These are phyloP conservation scores for Venturia oleaginea DNA, from an alignment of 2,329 filamentous ascomycete genomes.

Conservation along the genomic window DNA sequence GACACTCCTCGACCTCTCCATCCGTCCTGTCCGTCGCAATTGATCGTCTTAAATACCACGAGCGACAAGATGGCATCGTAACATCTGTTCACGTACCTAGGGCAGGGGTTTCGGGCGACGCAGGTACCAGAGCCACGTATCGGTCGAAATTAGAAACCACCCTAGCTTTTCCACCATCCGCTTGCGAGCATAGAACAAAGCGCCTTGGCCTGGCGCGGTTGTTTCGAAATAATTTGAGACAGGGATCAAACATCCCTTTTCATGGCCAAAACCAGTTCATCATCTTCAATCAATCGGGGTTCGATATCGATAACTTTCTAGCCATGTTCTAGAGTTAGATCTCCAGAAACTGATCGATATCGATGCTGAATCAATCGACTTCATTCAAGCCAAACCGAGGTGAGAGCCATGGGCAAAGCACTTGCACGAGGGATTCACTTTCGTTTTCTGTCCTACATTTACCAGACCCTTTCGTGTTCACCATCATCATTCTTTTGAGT, in stretches of 20 bases:
- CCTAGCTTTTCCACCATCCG: neutral
- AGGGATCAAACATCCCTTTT: neutral
- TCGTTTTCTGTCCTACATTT: neutral
- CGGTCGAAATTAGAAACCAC: neutral
- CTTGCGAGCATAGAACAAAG: neutral
- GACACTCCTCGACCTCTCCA: neutral
- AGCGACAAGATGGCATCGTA: neutral
- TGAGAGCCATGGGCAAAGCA: neutral
- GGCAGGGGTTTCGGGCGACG: neutral
- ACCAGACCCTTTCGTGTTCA: neutral
- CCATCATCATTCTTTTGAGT: neutral
- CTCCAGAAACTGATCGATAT: too few relatives aligned
- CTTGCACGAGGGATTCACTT: neutral
- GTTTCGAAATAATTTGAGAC: neutral
- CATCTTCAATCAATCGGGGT: neutral
- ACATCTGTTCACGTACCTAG: neutral
- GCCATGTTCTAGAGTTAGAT: neutral
- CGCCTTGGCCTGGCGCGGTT: neutral
- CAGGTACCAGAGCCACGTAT: neutral
- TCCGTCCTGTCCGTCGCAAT: neutral
- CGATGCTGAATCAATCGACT: too few relatives aligned
- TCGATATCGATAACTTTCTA: neutral
- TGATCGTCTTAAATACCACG: neutral
- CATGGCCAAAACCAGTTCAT: neutral
- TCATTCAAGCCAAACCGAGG: neutral